Conservation (phyloP, 352 stramenopile species). For the Hyaloperonospora brassicae region DNA sequence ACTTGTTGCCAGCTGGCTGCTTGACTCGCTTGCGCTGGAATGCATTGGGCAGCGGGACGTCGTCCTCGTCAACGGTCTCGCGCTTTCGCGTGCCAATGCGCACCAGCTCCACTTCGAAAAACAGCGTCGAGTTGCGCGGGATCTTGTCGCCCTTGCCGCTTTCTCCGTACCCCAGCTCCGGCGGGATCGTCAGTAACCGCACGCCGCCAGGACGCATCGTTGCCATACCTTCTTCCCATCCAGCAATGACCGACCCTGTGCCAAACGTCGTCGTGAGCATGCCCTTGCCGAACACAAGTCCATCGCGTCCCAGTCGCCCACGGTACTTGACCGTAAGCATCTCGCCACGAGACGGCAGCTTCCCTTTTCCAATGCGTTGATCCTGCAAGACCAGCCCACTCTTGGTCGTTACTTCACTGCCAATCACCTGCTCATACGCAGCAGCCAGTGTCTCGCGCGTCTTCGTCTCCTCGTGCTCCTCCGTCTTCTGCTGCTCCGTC, state of each 20-base stretch:
- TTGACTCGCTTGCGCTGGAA: slow-evolving; percentile 69
- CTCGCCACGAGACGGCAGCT: slow-evolving; percentile 40
- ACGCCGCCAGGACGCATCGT: slow-evolving; percentile 64
- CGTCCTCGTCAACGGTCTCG: slow-evolving; percentile 44
- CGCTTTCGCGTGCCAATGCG: slow-evolving; percentile 69
- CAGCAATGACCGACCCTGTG: slow-evolving; percentile 64
- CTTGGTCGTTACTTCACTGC: slow-evolving; percentile 47
- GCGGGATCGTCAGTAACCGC: slow-evolving; percentile 52
- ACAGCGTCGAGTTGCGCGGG: slow-evolving; percentile 62
- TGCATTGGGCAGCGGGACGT: slow-evolving; percentile 57
- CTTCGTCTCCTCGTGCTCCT: slow-evolving; percentile 26
- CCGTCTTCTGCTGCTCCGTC: slow-evolving; percentile 23
- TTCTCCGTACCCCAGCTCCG: slow-evolving; percentile 56
- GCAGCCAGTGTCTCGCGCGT: slow-evolving; percentile 37
- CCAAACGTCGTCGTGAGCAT: slow-evolving; percentile 64
- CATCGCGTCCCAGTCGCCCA: slow-evolving; percentile 46
- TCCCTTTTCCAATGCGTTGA: slow-evolving; percentile 43
- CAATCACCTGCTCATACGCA: slow-evolving; percentile 44
- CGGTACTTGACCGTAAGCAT: slow-evolving; percentile 73
- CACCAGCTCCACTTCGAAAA: slow-evolving; percentile 75
- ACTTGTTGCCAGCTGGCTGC: slow-evolving; percentile 22
- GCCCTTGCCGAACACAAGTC: slow-evolving; percentile 66
- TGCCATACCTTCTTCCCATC: slow-evolving; percentile 70
- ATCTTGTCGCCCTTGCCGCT: slow-evolving; percentile 69
- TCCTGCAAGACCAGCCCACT: slow-evolving; percentile 55